Evolutionary conservation across 345 rosid genomes (phyloP), one percentile per base, ranked within the genome.

Genomic region (Moringa oleifera): DNA sequence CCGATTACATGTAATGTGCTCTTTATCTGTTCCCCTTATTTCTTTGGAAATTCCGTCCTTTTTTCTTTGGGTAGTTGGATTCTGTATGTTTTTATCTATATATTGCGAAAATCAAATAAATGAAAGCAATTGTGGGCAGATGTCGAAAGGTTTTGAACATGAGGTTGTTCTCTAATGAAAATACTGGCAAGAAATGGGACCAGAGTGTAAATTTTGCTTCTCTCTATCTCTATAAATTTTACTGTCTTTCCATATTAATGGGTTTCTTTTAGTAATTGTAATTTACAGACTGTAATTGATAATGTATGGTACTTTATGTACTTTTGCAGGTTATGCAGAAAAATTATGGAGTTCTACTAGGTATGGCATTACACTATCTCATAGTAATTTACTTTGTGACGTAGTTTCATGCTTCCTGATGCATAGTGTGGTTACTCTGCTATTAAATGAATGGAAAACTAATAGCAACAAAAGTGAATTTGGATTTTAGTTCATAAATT

Each of bases 111-210:
- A 41, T 41, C 16, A 41, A 41, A 16, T 41, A 15, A 41, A 7
- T 7, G 13, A 41, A 41, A 4, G 47, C 20, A 63, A 25, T 25
- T 60, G 52, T 63, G 20, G 57, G 55, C 81, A 93, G 94, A 69
- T 88, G 97, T 61, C 81, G 94, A 0, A 93, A 93, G 81, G 91
- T 88, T 20, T 69, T 93, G 72, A 93, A 86, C 63, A 93, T 88
- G 94, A 86, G 97, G 54, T 62, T 93, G 77, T 93, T 86, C 67
- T 57, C 84, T n/a, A 93, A 93, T 62, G 96, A 90, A 68, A 64
- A 49, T 61, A 86, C 85, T 1, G 94, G 92, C 54, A 81, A 74
- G 84, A 90, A 78, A 60, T 93, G 97, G 97, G 97, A 93, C 78
- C 91, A 79, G 53, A 93, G 75, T 69, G 97, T 86, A 81, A 79